Evolutionary conservation across 2,329 filamentous ascomycete species (phyloP).

Genomic region (Aspergillus sp.): DNA sequence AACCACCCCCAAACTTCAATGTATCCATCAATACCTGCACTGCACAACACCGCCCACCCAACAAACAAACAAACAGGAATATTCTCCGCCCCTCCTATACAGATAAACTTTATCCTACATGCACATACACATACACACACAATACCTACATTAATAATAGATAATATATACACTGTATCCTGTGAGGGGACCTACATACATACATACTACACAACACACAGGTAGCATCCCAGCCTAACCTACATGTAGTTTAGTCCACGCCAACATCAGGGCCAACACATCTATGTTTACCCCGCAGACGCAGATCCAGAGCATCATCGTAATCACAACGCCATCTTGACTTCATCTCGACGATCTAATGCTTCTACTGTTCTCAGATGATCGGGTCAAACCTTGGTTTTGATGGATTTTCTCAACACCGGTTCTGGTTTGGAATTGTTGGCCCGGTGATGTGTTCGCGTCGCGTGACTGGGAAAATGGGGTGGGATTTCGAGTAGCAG

Average conservation of each 20-base stretch:
- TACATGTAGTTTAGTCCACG: no score
- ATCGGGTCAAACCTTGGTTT: no score
- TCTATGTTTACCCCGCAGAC: constrained; percentile 6
- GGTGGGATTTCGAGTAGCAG: no score
- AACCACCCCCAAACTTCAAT: not conserved
- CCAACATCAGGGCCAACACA: no score
- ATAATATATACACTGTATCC: not conserved
- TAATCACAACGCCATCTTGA: constrained; percentile 10
- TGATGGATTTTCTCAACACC: no score
- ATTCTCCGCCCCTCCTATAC: not conserved
- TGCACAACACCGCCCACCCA: not conserved
- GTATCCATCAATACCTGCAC: not conserved
- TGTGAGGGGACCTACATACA: not conserved
- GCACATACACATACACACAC: not conserved
- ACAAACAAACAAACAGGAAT: not conserved
- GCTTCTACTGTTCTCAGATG: no score
- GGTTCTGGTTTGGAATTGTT: not conserved
- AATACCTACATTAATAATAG: not conserved
- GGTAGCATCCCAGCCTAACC: no score
- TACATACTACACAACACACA: not conserved
- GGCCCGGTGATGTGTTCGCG: no score
- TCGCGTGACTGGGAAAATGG: no score
- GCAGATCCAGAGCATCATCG: not conserved
- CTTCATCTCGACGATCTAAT: not conserved
- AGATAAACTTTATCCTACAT: not conserved